phyloP scores from a whole-genome alignment of 1,284 basidiomycete species.

The Leccinum holopus region DNA sequence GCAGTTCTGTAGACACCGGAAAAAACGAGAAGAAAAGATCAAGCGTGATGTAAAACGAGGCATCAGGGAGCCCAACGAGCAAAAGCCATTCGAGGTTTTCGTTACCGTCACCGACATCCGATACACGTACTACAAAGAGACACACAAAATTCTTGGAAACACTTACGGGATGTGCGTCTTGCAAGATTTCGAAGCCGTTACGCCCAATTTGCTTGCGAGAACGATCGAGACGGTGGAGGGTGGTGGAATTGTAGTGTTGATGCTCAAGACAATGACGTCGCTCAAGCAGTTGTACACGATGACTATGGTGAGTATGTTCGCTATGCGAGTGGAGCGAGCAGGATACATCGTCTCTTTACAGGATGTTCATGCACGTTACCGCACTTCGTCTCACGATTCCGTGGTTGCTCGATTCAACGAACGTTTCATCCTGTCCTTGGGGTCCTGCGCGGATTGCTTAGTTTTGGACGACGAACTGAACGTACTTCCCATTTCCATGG shows the following conservation, averaged over 20 bases:
- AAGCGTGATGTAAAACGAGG: slow-evolving; percentile 94
- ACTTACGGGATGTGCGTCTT: slow-evolving; percentile 98
- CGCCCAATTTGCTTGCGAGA: slow-evolving; percentile 93
- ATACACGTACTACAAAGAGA: slow-evolving; percentile 97
- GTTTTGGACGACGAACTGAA: slow-evolving; percentile 98
- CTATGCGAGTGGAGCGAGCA: not conserved
- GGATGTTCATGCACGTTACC: slow-evolving; percentile 94
- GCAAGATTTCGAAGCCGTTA: slow-evolving; percentile 98
- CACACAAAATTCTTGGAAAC: slow-evolving; percentile 94
- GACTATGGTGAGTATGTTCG: slow-evolving; percentile 75
- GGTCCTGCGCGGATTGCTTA: slow-evolving; percentile 87
- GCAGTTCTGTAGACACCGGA: slow-evolving; percentile 71
- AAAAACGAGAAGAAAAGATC: slow-evolving; percentile 95
- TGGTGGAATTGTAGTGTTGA: slow-evolving; percentile 88
- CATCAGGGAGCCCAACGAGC: slow-evolving; percentile 91
- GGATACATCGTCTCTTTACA: slow-evolving; percentile 32
- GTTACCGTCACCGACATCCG: slow-evolving; percentile 98
- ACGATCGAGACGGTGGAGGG: slow-evolving; percentile 99
- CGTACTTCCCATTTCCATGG: slow-evolving; percentile 94
- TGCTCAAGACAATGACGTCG: slow-evolving; percentile 95
- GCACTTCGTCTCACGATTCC: slow-evolving; percentile 87
- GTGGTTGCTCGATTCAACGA: slow-evolving; percentile 98
- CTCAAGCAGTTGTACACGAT: slow-evolving; percentile 93
- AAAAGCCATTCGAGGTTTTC: slow-evolving; percentile 98
- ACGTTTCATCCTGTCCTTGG: slow-evolving; percentile 93